Conservation (phyloP, 2,329 filamentous ascomycete species). For the Ophiostoma australiae region DNA sequence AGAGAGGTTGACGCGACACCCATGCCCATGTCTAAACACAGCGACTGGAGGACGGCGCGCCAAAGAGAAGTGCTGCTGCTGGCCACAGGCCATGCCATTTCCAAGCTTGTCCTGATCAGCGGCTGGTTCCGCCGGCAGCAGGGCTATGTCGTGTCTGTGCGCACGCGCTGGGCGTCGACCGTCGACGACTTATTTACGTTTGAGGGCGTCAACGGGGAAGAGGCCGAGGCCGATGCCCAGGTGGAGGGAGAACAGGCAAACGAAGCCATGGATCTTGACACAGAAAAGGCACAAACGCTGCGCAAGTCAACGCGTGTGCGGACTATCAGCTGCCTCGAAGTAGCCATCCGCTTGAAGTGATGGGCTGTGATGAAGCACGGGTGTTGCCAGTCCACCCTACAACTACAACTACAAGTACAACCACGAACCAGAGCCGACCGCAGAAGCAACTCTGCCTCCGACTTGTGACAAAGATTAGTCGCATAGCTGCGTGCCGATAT, state of each 20-base stretch:
- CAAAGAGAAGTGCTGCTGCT: constrained; percentile 37
- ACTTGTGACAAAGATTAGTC: too few relatives aligned
- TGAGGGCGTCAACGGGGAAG: constrained; percentile 32
- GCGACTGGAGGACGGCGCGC: constrained; percentile 32
- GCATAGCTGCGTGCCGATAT: too few relatives aligned
- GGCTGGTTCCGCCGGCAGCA: constrained; percentile 59
- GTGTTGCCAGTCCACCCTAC: background rate
- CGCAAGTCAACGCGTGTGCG: constrained; percentile 14
- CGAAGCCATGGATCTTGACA: constrained; percentile 10
- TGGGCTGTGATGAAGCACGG: background rate
- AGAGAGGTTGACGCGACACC: constrained; percentile 26
- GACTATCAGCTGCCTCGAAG: constrained; percentile 26
- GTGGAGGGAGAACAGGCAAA: background rate
- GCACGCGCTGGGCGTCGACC: constrained; percentile 59
- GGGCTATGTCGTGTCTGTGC: constrained; percentile 54
- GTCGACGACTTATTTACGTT: constrained; percentile 60
- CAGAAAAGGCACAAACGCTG: background rate
- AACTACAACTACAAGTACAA: background rate
- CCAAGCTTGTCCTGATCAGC: constrained; percentile 57
- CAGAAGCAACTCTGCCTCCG: too few relatives aligned
- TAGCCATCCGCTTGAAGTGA: constrained; percentile 23
- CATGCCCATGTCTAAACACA: constrained; percentile 20
- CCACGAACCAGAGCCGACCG: background rate
- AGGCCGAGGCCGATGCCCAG: constrained; percentile 28
- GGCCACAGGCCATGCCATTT: constrained; percentile 63